A percentile compares a stretch with the other conserved stretches of the same genome.
Evolutionary conservation across 805 yeast genomes (phyloP).

Genomic region (Komagataella populi): DNA sequence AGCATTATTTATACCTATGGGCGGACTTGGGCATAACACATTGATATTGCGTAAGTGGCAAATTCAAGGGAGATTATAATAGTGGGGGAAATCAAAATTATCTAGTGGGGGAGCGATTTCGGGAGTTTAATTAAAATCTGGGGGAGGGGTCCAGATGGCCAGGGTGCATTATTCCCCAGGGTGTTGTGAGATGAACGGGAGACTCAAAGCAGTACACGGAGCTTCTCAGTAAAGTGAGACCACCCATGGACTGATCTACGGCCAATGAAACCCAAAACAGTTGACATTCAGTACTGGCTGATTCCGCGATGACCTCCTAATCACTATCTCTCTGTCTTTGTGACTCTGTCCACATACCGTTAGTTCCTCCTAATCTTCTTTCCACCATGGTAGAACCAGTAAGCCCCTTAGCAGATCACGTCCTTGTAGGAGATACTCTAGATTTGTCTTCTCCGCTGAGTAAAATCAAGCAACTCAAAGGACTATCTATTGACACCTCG

Average conservation of each 20-base stretch:
- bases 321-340: background rate
- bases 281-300: too few relatives aligned
- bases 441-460: background rate
- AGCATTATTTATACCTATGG: background rate
- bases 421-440: background rate
- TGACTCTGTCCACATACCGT: background rate
- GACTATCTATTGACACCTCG: background rate
- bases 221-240: too few relatives aligned
- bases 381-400: background rate
- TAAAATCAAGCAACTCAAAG: background rate
- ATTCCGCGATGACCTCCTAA: background rate
- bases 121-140: background rate
- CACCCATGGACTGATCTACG: too few relatives aligned
- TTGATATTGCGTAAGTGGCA: background rate
- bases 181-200: too few relatives aligned
- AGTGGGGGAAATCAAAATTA: background rate
- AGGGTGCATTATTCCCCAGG: too few relatives aligned
- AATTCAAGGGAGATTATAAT: background rate
- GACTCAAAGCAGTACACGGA: too few relatives aligned
- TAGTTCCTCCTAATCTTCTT: background rate
- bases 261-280: too few relatives aligned
- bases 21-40: background rate
- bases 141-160: background rate
- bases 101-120: background rate
- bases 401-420: background rate